These are phyloP conservation scores for Syzygium syzygioides DNA, from an alignment of 441 rosid genomes.

Conservation along the genomic window DNA sequence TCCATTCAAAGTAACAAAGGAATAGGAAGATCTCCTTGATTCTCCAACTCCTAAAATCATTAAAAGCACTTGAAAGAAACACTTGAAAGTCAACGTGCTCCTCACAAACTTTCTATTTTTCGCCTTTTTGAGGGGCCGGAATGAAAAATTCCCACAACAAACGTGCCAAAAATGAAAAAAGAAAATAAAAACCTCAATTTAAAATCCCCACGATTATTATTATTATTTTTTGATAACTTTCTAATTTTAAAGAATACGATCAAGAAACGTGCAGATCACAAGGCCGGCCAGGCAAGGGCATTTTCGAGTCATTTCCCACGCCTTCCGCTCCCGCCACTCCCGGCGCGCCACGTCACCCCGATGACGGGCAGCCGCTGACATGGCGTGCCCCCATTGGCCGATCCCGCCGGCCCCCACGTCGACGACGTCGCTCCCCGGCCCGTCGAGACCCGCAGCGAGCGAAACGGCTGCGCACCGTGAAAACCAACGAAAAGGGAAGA, in stretches of 20 bases:
- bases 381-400: conserved; percentile 7
- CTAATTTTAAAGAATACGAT: neutral
- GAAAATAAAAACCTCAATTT: neutral
- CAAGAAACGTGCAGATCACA: neutral
- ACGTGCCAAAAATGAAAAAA: neutral
- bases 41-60: neutral
- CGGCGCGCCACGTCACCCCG: conserved; percentile 23
- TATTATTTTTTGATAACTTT: neutral
- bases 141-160: neutral
- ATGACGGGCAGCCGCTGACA: conserved; percentile 30
- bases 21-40: neutral
- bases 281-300: neutral
- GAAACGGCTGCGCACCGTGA: neutral
- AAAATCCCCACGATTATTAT: neutral
- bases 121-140: neutral
- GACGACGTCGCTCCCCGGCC: neutral
- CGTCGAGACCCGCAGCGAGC: neutral
- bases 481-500: neutral
- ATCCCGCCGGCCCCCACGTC: neutral
- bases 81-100: neutral
- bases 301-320: neutral
- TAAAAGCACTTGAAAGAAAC: neutral
- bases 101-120: neutral
- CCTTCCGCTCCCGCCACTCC: conserved; percentile 32
- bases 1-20: neutral